Percentiles rank a stretch among this genome's conserved stretches.
Evolutionary conservation across 176 grass and related monocot genomes (phyloP).

Genomic region (Avena insularis): DNA sequence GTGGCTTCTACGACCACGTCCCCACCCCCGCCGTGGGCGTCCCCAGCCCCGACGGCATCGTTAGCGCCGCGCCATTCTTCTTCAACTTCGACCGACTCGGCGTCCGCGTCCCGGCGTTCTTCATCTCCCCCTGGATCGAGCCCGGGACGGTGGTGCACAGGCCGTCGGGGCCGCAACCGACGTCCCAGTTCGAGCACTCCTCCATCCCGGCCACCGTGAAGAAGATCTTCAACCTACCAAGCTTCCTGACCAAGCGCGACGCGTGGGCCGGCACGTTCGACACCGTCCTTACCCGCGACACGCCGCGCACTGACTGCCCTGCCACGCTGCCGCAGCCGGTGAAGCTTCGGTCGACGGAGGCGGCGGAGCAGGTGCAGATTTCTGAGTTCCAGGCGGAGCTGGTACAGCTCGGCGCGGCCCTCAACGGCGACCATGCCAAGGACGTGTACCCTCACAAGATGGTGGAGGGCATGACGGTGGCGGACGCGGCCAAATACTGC

Average conservation of each 20-base stretch:
- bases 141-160: slow-evolving; percentile 68
- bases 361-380: slow-evolving; percentile 50
- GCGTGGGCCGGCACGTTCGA: slow-evolving; percentile 85
- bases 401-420: slow-evolving; percentile 68
- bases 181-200: slow-evolving; percentile 83
- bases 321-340: slow-evolving; percentile 60
- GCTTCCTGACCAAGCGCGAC: slow-evolving; percentile 79
- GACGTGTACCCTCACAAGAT: slow-evolving; percentile 64
- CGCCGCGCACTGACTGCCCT: slow-evolving; percentile 42
- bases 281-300: slow-evolving; percentile 57
- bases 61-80: slow-evolving; percentile 47
- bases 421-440: slow-evolving; percentile 70
- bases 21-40: slow-evolving; percentile 42
- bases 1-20: slow-evolving; percentile 70
- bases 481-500: slow-evolving; percentile 56
- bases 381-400: slow-evolving; percentile 77
- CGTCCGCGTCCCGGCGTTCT: slow-evolving; percentile 71
- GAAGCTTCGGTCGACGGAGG: slow-evolving; percentile 55
- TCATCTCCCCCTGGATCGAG: slow-evolving; percentile 87
- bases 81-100: slow-evolving; percentile 84
- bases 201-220: slow-evolving; percentile 85
- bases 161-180: slow-evolving; percentile 53
- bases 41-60: slow-evolving; percentile 63
- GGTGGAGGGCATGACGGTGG: slow-evolving; percentile 80
- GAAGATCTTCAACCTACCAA: slow-evolving; percentile 80